These are phyloP conservation scores for Penicillium manginii DNA, from an alignment of 495 filamentous ascomycete species.

Conservation along the genomic window DNA sequence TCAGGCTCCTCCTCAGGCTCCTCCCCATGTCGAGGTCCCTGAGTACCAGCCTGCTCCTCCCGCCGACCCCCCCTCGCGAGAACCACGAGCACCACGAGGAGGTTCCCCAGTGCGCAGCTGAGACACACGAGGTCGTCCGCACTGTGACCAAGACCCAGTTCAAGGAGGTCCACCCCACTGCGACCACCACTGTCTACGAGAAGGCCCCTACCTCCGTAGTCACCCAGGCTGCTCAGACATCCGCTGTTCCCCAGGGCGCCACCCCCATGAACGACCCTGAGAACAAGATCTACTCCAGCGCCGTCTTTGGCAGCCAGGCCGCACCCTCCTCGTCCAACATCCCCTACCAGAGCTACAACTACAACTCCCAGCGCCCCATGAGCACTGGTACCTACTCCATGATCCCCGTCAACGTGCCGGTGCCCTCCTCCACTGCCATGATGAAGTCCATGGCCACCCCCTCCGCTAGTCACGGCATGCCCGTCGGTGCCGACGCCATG, in stretches of 20 bases:
- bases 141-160: conserved; percentile 38
- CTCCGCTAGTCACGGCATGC: conserved; percentile 10
- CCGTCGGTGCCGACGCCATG: conserved; percentile 19
- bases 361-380: conserved; percentile 15
- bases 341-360: conserved; percentile 13
- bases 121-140: conserved; percentile 32
- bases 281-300: conserved; percentile 13
- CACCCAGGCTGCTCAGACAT: conserved; percentile 12
- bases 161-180: conserved; percentile 23
- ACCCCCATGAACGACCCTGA: neutral
- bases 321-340: conserved; percentile 13
- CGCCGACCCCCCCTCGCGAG: neutral
- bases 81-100: conserved; percentile 8
- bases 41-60: conserved; percentile 10
- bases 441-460: conserved; percentile 19
- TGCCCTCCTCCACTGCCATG: conserved; percentile 14
- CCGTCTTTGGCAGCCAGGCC: conserved; percentile 1
- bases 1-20: neutral
- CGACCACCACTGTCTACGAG: conserved; percentile 7
- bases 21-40: neutral
- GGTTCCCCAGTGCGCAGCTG: conserved; percentile 15
- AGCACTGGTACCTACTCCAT: conserved; percentile 24
- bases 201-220: conserved; percentile 1
- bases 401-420: conserved; percentile 42
- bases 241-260: conserved; percentile 11